Conservation (phyloP, 2,329 filamentous ascomycete genomes). For the Nigrospora sphaerica region DNA sequence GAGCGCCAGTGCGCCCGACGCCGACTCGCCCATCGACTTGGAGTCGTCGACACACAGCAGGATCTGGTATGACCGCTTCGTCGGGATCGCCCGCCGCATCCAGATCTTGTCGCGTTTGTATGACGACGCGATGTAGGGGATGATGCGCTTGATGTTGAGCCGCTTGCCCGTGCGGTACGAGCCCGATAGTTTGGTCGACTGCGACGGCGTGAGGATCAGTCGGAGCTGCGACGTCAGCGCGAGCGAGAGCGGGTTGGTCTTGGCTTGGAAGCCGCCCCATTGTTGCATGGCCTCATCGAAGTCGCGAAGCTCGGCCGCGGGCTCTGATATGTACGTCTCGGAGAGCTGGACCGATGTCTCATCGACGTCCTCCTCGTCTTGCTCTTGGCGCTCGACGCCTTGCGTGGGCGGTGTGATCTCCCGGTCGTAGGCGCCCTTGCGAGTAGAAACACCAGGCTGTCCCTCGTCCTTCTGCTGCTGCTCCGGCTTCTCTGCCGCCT, state of each 20-base stretch:
- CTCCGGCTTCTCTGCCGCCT: conserved; percentile 31
- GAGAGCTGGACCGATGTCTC: conserved; percentile 58
- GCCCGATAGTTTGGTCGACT: conserved; percentile 91
- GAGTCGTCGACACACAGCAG: conserved; percentile 96
- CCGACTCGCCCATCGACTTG: conserved; percentile 81
- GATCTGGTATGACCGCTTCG: conserved; percentile 93
- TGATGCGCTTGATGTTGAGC: conserved; percentile 98
- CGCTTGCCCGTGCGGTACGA: conserved; percentile 97
- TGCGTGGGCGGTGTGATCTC: conserved; percentile 32
- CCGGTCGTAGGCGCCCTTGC: conserved; percentile 50
- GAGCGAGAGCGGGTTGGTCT: conserved; percentile 79
- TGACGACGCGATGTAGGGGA: conserved; percentile 95
- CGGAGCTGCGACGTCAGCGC: conserved; percentile 90
- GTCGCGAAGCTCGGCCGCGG: conserved; percentile 35
- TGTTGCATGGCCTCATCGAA: conserved; percentile 58
- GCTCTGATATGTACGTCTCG: conserved; percentile 60
- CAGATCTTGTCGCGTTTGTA: conserved; percentile 99
- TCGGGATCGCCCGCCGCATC: conserved; percentile 90
- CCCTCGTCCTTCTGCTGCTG: conserved; percentile 44
- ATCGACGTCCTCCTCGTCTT: conserved; percentile 39
- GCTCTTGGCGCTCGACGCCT: conserved; percentile 30
- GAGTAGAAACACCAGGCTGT: conserved; percentile 53
- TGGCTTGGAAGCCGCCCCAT: conserved; percentile 79
- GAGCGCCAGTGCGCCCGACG: conserved; percentile 73
- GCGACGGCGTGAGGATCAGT: conserved; percentile 87